Conservation (phyloP, 2,329 filamentous ascomycete genomes). For the Pezicula rhizophila region DNA sequence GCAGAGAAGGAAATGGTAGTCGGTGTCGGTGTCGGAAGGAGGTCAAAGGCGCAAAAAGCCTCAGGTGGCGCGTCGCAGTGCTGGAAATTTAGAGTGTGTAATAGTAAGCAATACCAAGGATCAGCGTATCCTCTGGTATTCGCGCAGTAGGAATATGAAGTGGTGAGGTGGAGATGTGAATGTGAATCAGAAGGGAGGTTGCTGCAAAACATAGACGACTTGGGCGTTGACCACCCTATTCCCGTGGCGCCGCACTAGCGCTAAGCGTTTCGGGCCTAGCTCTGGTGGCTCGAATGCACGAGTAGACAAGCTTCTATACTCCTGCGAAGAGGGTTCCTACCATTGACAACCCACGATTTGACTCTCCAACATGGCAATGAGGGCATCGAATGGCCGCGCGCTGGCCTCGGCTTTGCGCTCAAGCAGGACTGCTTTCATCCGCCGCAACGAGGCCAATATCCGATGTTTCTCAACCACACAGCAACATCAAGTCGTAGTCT, state of each 20-base stretch:
- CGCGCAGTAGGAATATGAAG: background rate
- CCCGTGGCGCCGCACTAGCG: no score
- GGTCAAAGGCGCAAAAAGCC: background rate
- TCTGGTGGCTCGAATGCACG: background rate
- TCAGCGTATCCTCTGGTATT: no score
- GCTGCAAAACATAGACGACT: conserved; percentile 1
- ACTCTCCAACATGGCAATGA: conserved; percentile 50
- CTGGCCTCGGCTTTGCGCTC: conserved; percentile 51
- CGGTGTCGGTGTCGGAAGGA: background rate
- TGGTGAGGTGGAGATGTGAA: conserved; percentile 7
- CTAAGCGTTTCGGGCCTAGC: no score
- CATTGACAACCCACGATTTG: conserved; percentile 28
- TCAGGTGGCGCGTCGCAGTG: conserved; percentile 1
- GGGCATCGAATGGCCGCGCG: conserved; percentile 49
- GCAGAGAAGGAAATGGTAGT: background rate
- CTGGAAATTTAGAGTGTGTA: no score
- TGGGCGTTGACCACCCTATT: no score
- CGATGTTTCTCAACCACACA: conserved; percentile 34
- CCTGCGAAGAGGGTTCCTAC: conserved; percentile 6
- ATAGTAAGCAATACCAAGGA: background rate
- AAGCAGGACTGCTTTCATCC: conserved; percentile 31
- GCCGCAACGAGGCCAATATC: conserved; percentile 16
- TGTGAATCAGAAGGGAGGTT: conserved; percentile 7
- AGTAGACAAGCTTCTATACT: background rate
- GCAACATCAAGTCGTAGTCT: conserved; percentile 37